Evolutionary conservation across 2,329 filamentous ascomycete genomes (phyloP), one percentile per base, ranked within the genome.

Genomic region (Thermochaetoides dissita): DNA sequence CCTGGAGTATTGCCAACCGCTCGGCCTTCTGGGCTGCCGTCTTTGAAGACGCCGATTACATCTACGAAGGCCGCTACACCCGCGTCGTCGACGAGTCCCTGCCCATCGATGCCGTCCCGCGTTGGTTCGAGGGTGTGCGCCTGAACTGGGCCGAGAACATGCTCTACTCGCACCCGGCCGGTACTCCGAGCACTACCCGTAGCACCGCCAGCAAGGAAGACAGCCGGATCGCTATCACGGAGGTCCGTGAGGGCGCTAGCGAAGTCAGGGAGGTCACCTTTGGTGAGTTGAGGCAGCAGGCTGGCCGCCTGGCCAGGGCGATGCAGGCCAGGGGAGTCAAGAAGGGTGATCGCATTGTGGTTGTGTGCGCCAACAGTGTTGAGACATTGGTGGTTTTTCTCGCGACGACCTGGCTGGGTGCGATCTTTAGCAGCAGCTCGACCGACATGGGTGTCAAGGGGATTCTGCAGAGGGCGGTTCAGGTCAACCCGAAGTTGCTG

Each of bases 391-490:
- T 78, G 2, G 73, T 86, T 1, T 81, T 84, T 54, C 64, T 85
- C 45, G 84, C 82, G 0, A 71, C 76, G 0, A 73, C 72, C 1
- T 78, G 80, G 58, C 54, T 91, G 1, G 86, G 86, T 0, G 85
- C 69, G 0, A 58, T 93, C 1, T 91, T 91, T 57, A 83, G 76
- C 50, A 82, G 75, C 38, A 80, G 74, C 41, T 84, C 79, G 7
- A 89, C 85, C 0, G 85, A 93, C 59, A 91, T 91, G 79, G 85
- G 85, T 0, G 77, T 80, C 10, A 78, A 79, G 48, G 85, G 84
- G 0, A 72, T 93, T 11, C 53, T 93, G 51, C 83, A 91, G 59
- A 67, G 85, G 31, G 67, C 84, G 28, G 62, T 78, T 38, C 84
- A 91, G 64, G 77, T 91, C 46, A 69, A 79, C 50, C 85, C 86